phyloP scores from a whole-genome alignment of 73 alveolate genomes.

The Paramecium octaurelia region DNA sequence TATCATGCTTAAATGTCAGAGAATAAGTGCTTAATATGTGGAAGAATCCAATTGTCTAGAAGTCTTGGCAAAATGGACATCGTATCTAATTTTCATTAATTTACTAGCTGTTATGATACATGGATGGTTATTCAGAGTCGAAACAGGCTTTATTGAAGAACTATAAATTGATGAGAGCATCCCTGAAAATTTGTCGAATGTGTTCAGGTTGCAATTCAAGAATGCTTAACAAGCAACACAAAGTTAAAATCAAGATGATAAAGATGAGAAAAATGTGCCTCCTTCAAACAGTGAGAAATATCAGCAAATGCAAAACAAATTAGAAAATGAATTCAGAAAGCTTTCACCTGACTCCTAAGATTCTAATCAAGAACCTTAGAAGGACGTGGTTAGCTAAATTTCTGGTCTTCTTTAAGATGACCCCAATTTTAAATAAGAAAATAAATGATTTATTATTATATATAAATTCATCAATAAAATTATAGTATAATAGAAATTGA shows the following conservation, averaged over 20 bases:
- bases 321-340: background rate
- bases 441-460: background rate
- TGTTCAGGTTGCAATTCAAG: background rate
- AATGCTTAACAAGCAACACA: background rate
- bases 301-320: background rate
- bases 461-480: background rate
- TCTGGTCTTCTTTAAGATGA: background rate
- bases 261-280: background rate
- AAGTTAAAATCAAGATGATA: background rate
- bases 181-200: background rate
- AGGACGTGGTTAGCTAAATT: background rate
- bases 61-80: conserved; percentile 24
- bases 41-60: conserved; percentile 36
- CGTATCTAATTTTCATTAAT: background rate
- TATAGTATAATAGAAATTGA: background rate
- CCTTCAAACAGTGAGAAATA: background rate
- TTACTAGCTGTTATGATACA: conserved; percentile 32
- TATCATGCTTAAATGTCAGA: conserved; percentile 1
- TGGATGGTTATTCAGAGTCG: conserved; percentile 41
- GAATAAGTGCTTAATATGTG: conserved; percentile 35
- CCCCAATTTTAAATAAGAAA: background rate
- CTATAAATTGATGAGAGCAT: background rate
- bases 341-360: background rate
- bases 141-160: conserved; percentile 36
- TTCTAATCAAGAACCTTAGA: background rate